Conservation (phyloP, 2,329 filamentous ascomycete species). For the Phyllosticta ampelicida region DNA sequence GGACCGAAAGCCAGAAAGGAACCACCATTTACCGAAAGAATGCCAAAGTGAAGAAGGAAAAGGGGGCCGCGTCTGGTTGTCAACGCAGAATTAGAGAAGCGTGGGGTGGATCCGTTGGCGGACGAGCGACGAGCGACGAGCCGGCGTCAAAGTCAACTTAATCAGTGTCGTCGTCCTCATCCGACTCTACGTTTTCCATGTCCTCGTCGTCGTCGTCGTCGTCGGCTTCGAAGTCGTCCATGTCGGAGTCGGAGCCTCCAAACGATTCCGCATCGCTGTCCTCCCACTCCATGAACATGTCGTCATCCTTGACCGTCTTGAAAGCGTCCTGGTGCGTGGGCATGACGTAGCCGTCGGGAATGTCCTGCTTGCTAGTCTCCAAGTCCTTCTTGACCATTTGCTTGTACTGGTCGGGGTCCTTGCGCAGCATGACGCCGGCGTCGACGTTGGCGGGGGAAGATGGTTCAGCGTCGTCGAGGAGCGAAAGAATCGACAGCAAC, state of each 20-base stretch:
- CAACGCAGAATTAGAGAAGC: neutral
- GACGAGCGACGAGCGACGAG: neutral
- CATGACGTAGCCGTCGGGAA: slow-evolving; percentile 71
- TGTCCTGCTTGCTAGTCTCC: slow-evolving; percentile 63
- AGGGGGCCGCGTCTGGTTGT: too few relatives aligned
- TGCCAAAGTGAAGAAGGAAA: neutral
- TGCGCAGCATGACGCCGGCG: slow-evolving; percentile 75
- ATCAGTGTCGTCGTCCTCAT: slow-evolving; percentile 38
- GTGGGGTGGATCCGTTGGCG: neutral
- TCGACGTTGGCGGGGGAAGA: slow-evolving; percentile 93
- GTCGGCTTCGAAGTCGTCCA: slow-evolving; percentile 33
- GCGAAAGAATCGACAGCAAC: slow-evolving; percentile 78
- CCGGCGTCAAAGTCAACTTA: slow-evolving; percentile 19
- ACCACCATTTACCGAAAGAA: neutral
- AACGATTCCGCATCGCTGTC: slow-evolving; percentile 49
- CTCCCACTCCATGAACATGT: slow-evolving; percentile 46
- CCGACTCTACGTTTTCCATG: slow-evolving; percentile 45
- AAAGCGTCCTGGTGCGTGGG: slow-evolving; percentile 59
- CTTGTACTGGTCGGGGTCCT: slow-evolving; percentile 60
- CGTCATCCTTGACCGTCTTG: slow-evolving; percentile 51
- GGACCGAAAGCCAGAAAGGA: neutral
- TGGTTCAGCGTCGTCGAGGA: slow-evolving; percentile 90
- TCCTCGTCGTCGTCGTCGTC: slow-evolving; percentile 49
- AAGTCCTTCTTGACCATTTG: slow-evolving; percentile 58
- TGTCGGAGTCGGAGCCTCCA: slow-evolving; percentile 50